Evolutionary conservation across 768 basidiomycete species (phyloP).

Genomic region (Brasilioporus rufonigricans): DNA sequence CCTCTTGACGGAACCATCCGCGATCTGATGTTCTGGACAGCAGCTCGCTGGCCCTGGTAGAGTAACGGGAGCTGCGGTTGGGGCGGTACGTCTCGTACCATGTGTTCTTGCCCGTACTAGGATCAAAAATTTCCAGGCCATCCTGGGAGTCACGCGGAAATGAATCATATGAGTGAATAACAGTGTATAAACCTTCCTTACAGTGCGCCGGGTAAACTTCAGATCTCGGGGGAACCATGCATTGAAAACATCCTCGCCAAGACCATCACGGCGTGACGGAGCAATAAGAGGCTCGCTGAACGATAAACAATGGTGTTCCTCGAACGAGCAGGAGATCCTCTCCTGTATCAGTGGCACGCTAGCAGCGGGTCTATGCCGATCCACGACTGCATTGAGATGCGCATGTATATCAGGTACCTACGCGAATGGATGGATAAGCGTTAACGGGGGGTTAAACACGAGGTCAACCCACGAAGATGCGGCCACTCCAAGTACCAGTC

Average conservation of each 20-base stretch:
- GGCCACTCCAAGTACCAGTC: constrained; percentile 47
- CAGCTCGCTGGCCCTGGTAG: constrained; percentile 34
- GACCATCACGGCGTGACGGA: constrained; percentile 33
- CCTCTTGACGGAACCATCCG: constrained; percentile 28
- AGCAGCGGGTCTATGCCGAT: constrained; percentile 18
- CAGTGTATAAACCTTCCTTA: constrained; percentile 20
- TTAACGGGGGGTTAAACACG: constrained; percentile 7
- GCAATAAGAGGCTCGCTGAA: constrained; percentile 37
- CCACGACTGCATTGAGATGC: constrained; percentile 23
- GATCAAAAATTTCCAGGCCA: constrained; percentile 42
- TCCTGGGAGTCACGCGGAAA: constrained; percentile 31
- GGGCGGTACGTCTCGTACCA: constrained; percentile 48
- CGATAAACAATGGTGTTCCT: constrained; percentile 47
- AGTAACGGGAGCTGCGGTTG: constrained; percentile 36
- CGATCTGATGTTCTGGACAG: constrained; percentile 6
- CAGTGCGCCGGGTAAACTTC: constrained; percentile 33
- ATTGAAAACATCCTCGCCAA: constrained; percentile 46
- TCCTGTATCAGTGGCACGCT: constrained; percentile 32
- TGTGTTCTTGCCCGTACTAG: constrained; percentile 34
- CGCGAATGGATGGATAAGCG: constrained; percentile 21
- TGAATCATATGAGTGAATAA: constrained; percentile 6
- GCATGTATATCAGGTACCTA: constrained; percentile 26
- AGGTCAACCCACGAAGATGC: constrained; percentile 39
- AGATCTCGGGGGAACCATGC: constrained; percentile 46
- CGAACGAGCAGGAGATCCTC: constrained; percentile 40